phyloP scores from a whole-genome alignment of 2,329 filamentous ascomycete species.

The Dactylellina cionopaga region DNA sequence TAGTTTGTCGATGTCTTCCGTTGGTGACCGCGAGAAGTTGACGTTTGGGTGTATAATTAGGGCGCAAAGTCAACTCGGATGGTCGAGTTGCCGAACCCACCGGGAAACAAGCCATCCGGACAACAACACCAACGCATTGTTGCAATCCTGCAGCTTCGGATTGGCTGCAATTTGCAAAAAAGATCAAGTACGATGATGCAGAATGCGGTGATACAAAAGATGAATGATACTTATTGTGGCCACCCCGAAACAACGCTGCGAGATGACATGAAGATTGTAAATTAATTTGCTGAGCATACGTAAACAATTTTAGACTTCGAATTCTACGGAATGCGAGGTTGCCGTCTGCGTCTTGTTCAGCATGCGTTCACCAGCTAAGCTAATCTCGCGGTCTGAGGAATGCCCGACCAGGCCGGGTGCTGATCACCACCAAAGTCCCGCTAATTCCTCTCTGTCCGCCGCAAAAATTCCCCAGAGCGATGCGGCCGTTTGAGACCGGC shows the following conservation, averaged over 20 bases:
- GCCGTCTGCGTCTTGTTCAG: neutral
- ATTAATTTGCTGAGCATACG: too few species aligned
- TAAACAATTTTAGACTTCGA: too few species aligned
- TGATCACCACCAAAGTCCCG: too few species aligned
- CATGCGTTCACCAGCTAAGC: neutral
- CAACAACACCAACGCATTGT: neutral
- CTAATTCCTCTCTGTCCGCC: neutral
- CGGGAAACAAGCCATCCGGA: neutral
- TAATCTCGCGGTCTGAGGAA: neutral
- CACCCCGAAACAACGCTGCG: neutral
- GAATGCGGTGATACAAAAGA: too few species aligned
- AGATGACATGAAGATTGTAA: neutral
- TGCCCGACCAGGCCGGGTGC: neutral
- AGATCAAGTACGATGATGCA: too few species aligned
- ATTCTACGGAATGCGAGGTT: neutral
- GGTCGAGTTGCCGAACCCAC: too few species aligned
- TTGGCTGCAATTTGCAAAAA: neutral
- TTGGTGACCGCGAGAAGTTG: too few species aligned
- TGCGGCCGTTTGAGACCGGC: conserved; percentile 14
- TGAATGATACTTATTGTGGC: neutral
- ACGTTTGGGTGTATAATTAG: neutral
- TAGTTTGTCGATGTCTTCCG: too few species aligned
- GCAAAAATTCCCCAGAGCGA: neutral
- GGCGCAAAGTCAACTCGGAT: conserved; percentile 4
- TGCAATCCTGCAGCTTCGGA: neutral